Evolutionary conservation across 2,329 filamentous ascomycete species (phyloP).

Genomic region (Diaporthe nobilis): DNA sequence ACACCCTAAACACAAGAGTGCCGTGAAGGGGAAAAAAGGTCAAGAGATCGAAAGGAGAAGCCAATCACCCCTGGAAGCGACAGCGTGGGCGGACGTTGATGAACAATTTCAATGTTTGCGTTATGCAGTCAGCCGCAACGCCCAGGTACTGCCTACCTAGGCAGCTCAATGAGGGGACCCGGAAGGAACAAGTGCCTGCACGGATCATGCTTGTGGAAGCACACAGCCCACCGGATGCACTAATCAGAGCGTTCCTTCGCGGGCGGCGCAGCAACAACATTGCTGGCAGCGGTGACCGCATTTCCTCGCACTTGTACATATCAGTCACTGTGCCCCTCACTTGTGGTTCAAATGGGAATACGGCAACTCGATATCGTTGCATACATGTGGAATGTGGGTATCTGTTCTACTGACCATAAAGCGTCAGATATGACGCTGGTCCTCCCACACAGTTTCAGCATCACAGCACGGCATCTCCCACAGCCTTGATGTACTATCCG

Average conservation of each 20-base stretch:
- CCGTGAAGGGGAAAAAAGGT: not conserved
- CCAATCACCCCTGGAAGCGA: not conserved
- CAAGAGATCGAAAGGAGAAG: not conserved
- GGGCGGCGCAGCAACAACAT: slow-evolving; percentile 23
- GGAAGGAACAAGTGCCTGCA: slow-evolving; percentile 28
- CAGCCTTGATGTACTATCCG: not conserved
- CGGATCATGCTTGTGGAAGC: slow-evolving; percentile 18
- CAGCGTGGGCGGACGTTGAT: not conserved
- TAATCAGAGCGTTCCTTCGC: slow-evolving; percentile 24
- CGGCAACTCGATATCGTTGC: not conserved
- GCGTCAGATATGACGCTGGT: not conserved
- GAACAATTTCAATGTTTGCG: slow-evolving; percentile 28
- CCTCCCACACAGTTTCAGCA: not conserved
- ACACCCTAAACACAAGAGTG: not conserved
- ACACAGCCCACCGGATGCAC: slow-evolving; percentile 28
- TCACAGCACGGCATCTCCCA: too few relatives aligned
- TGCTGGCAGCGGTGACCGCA: slow-evolving; percentile 12
- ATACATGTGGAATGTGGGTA: not conserved
- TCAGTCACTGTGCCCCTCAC: not conserved
- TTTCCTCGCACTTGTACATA: not conserved
- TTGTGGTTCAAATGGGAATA: not conserved
- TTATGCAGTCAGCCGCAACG: slow-evolving; percentile 17
- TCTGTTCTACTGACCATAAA: not conserved
- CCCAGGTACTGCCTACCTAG: not conserved
- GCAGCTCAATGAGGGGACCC: not conserved